phyloP scores from a whole-genome alignment of 345 rosid species.

The Citrus sp. region DNA sequence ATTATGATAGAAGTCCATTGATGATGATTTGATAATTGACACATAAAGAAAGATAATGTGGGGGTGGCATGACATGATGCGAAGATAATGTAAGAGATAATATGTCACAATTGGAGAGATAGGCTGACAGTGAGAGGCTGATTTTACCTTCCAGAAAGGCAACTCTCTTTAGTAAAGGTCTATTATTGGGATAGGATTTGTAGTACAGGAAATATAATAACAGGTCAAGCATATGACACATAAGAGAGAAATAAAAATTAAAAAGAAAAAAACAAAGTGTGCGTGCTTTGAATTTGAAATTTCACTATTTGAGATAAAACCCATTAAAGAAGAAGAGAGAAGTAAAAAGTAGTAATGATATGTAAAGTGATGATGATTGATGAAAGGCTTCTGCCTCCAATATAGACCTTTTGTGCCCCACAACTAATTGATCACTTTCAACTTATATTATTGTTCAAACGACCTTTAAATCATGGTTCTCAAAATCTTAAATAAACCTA shows the following conservation, averaged over 20 bases:
- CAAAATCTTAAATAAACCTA: neutral
- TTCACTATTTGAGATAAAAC: slow-evolving; percentile 21
- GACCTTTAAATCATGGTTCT: slow-evolving; percentile 18
- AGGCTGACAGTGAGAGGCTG: neutral
- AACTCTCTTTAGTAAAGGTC: neutral
- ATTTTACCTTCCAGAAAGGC: slow-evolving; percentile 24
- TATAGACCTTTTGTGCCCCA: slow-evolving; percentile 12
- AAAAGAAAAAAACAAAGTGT: no score
- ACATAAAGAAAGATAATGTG: slow-evolving; percentile 18
- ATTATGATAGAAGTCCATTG: neutral
- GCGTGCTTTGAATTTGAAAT: neutral
- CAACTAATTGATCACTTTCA: neutral
- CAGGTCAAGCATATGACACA: slow-evolving; percentile 3
- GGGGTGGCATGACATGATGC: slow-evolving; percentile 3
- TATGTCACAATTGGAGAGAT: neutral
- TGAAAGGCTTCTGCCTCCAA: slow-evolving; percentile 8
- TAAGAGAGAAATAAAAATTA: neutral
- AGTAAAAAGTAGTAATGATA: slow-evolving; percentile 26
- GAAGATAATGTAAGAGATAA: slow-evolving; percentile 26
- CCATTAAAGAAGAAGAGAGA: slow-evolving; percentile 9
- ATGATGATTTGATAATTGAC: slow-evolving; percentile 33
- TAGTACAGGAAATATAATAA: slow-evolving; percentile 4
- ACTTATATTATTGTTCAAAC: slow-evolving; percentile 2
- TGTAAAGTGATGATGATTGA: neutral
- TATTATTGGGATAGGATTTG: slow-evolving; percentile 12